Base-by-base conservation (phyloP, 2,329 filamentous ascomycete species). In the Reticulascus tulasneorum region DNA sequence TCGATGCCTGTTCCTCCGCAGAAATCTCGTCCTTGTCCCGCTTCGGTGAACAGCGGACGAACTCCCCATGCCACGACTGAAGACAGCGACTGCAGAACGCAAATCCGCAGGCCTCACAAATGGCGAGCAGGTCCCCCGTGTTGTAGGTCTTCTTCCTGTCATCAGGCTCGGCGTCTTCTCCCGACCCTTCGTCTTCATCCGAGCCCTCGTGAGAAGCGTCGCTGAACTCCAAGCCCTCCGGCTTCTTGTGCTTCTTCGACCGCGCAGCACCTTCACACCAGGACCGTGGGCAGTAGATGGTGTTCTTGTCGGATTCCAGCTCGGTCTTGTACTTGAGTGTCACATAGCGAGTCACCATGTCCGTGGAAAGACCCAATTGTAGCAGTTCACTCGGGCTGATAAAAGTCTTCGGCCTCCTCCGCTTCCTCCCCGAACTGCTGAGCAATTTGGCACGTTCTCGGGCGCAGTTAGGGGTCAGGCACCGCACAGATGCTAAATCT, bases 211-310 rank as follows among this genome's bases (percentile, higher is more conserved):
- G 74, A 0, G 79, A 80, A 5, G 64, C 55, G 30, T 77, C 75
- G 13, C 69, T 66, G 16, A 79, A 68, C 42, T 84, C 74, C 2
- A 84, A 65, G 5, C 82, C 82, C n/a, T 71, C 60, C 5, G 82
- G 83, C 53, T 86, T 87, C 40, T 73, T 81, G 59, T 86, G 80
- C 50, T 75, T 79, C 54, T 82, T 85, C 16, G 84, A 87, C 29
- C 79, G 77, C 18, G 90, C 90, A 4, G 90, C 86, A 6, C 88
- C 90, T 59, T 93, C 86, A 57, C 93, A 98, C 87, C 90, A 96
- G 37, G 81, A 73, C 8, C 93, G 79, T 1, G 93, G 93, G 53
- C 93, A 98, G 58, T 94, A 97, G 22, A 96, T 76, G 0, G 90
- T 96, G 40, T 82, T 84, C 53, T 90, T 94, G 61, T 97, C 90